Base-by-base conservation (phyloP, 1,284 basidiomycete species). In the Grifola frondosa region DNA sequence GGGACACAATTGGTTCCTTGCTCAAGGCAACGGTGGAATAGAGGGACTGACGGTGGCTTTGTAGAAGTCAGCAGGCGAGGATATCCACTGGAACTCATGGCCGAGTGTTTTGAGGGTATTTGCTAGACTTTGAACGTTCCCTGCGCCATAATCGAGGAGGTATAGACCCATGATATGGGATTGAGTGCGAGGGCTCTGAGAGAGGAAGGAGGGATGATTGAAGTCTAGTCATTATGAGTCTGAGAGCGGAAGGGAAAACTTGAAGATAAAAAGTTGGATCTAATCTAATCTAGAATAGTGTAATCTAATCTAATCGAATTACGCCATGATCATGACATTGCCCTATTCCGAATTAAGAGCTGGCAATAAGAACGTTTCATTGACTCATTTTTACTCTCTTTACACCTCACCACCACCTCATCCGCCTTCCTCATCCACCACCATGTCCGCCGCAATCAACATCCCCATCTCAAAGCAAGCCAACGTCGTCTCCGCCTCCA, bases 121-220 rank as follows among this genome's bases (percentile, higher is more conserved):
- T 39, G 96, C 94, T 42, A 97, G 81, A 62, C 88, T 91, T 64
- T 90, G 84, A 34, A 97, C 94, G 62, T 97, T 97, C 15, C 94
- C 94, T 42, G 92, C 95, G 61, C 94, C 94, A 63, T 97, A 97
- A 66, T 97, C 95, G 56, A 97, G 84, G 54, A 97, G 79, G 69
- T 85, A 97, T 52, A 96, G 82, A 44, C 69, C 74, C 83, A 85
- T 86, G 46, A 54, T 30, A 36, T 32, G 23, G 42, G 41, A 33
- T 32, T 40, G 34, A 37, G 39, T 16, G 37, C 36, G 25, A 30
- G 32, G 17, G 38, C 28, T 34, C 30, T n/a, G n/a, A n/a, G n/a
- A 29, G 42, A 39, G 36, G 15, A 33, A 6, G 23, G 36, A 36
- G 22, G 15, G 30, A 22, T 3, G 20, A 15, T 20, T 25, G 24